Conservation (phyloP, 2,329 filamentous ascomycete species). For the Ploettnerulaceae sp. region DNA sequence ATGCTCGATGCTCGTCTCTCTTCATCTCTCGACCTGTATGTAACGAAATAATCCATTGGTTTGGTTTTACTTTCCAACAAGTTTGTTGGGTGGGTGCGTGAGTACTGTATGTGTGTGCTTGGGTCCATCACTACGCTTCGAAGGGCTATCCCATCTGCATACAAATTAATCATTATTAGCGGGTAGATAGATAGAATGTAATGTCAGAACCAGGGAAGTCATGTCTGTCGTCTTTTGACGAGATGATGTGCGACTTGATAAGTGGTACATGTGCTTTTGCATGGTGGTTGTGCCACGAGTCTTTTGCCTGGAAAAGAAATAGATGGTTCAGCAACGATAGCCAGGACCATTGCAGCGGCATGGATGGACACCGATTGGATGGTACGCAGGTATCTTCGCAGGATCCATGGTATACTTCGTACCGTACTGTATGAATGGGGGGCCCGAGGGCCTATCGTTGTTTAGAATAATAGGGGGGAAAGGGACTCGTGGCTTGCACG, state of each 20-base stretch:
- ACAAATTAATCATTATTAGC: too few relatives aligned
- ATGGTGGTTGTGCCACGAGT: too few relatives aligned
- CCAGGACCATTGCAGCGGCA: background rate
- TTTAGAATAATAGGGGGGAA: slow-evolving; percentile 1
- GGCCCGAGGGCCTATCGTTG: slow-evolving; percentile 9
- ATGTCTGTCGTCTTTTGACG: too few relatives aligned
- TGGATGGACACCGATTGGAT: slow-evolving; percentile 16
- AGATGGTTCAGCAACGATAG: slow-evolving; percentile 11
- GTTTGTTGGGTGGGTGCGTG: too few relatives aligned
- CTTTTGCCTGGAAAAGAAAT: too few relatives aligned
- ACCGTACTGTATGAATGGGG: slow-evolving; percentile 16
- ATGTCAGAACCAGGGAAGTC: slow-evolving; percentile 2
- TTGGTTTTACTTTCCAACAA: too few relatives aligned
- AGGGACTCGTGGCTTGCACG: slow-evolving; percentile 19
- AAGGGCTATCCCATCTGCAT: background rate
- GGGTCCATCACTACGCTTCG: background rate
- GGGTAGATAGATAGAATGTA: too few relatives aligned
- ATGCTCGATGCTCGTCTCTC: too few relatives aligned
- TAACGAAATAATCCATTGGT: too few relatives aligned
- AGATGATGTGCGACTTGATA: slow-evolving; percentile 6
- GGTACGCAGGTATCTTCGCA: slow-evolving; percentile 4
- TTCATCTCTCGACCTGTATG: too few relatives aligned
- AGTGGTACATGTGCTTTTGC: slow-evolving; percentile 8
- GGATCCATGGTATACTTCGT: too few relatives aligned
- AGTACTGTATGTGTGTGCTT: background rate